Evolutionary conservation across 2,329 filamentous ascomycete species (phyloP).

Genomic region (Fusarium verticillioides): DNA sequence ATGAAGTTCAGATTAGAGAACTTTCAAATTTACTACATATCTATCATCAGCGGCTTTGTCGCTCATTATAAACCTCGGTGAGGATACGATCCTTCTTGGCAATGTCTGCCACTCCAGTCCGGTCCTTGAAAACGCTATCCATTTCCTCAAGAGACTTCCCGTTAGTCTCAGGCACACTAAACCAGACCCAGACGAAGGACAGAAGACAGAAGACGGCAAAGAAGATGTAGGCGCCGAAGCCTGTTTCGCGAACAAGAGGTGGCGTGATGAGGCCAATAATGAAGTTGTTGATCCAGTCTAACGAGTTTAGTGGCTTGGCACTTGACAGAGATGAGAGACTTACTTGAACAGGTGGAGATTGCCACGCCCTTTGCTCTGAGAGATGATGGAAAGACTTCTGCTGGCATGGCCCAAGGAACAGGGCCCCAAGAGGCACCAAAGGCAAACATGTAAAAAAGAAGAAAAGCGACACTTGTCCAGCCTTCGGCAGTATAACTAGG

Average conservation of each 20-base stretch:
- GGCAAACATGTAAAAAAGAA: constrained; percentile 65
- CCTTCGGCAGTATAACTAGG: constrained; percentile 39
- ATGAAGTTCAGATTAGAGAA: accelerated
- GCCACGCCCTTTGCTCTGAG: constrained; percentile 73
- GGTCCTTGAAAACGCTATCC: constrained; percentile 53
- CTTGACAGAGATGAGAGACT: not conserved
- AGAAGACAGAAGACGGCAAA: constrained; percentile 69
- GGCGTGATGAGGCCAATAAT: constrained; percentile 55
- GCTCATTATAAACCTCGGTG: not conserved
- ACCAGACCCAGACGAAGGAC: constrained; percentile 61
- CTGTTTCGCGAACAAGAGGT: constrained; percentile 64
- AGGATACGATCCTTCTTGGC: constrained; percentile 3
- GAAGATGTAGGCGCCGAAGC: constrained; percentile 66
- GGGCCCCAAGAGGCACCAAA: constrained; percentile 70
- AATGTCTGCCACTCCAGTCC: constrained; percentile 37
- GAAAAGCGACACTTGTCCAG: constrained; percentile 46
- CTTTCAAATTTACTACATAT: accelerated
- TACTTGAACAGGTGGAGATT: constrained; percentile 64
- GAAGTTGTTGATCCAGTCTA: constrained; percentile 71
- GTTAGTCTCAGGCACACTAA: constrained; percentile 68
- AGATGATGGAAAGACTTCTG: constrained; percentile 71
- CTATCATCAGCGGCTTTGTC: not conserved
- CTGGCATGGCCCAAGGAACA: constrained; percentile 59
- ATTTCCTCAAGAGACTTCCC: constrained; percentile 66
- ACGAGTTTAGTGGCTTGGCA: not conserved